A percentile compares a stretch with the other conserved stretches of the same genome.
Evolutionary conservation across 1,139 yeast species (phyloP).

Genomic region (Candida frijolesensis): DNA sequence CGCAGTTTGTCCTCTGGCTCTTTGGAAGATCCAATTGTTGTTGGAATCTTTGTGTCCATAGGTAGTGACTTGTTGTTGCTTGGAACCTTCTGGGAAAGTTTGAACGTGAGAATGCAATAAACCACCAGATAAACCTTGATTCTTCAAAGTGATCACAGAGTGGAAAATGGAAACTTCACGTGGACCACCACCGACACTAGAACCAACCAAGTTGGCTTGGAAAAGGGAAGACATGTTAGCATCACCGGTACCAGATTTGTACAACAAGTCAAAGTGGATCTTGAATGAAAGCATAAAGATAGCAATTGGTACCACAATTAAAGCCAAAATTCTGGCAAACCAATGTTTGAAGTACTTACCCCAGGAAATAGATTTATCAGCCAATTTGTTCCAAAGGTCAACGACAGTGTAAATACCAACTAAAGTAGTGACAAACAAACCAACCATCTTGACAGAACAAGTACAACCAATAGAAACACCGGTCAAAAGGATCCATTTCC

Average conservation of each 20-base stretch:
- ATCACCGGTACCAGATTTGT: slow-evolving; percentile 88
- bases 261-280: slow-evolving; percentile 71
- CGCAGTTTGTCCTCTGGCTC: slow-evolving; percentile 60
- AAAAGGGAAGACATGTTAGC: slow-evolving; percentile 95
- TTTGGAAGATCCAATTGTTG: slow-evolving; percentile 87
- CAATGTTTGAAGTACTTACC: slow-evolving; percentile 59
- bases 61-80: slow-evolving; percentile 95
- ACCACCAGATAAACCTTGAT: slow-evolving; percentile 91
- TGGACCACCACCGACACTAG: slow-evolving; percentile 83
- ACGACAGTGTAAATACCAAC: slow-evolving; percentile 77
- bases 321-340: slow-evolving; percentile 61
- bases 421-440: slow-evolving; percentile 71
- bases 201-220: slow-evolving; percentile 88
- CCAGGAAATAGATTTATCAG: slow-evolving; percentile 56
- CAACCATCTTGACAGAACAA: slow-evolving; percentile 86
- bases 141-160: slow-evolving; percentile 78
- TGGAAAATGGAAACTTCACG: slow-evolving; percentile 81
- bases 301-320: slow-evolving; percentile 61
- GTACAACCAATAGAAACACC: slow-evolving; percentile 77
- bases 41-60: slow-evolving; percentile 90
- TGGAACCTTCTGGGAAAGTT: slow-evolving; percentile 91
- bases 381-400: slow-evolving; percentile 71
- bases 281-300: slow-evolving; percentile 70
- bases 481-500: slow-evolving; percentile 86
- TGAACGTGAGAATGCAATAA: slow-evolving; percentile 94